phyloP scores from a whole-genome alignment of 805 yeast species.

The Barnettozyma populi region DNA sequence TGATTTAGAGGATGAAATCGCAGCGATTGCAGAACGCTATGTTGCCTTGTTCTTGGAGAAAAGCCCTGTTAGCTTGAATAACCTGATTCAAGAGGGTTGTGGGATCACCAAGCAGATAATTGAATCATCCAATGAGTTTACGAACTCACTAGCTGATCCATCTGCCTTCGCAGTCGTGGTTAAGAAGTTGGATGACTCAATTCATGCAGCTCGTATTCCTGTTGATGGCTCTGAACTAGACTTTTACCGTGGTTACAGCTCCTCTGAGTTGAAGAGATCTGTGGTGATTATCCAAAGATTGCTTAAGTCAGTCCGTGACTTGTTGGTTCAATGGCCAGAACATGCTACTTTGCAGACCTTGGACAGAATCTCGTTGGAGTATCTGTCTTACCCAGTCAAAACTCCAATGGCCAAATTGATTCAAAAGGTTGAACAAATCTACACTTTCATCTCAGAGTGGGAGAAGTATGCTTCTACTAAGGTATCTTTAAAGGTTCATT shows the following conservation, averaged over 20 bases:
- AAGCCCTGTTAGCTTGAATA: conserved; percentile 14
- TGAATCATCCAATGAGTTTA: conserved; percentile 21
- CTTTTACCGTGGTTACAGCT: conserved; percentile 63
- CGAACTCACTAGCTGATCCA: conserved; percentile 21
- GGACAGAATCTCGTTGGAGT: conserved; percentile 57
- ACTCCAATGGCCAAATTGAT: conserved; percentile 75
- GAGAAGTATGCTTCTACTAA: conserved; percentile 82
- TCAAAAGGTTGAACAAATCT: conserved; percentile 81
- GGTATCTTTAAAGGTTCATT: conserved; percentile 53
- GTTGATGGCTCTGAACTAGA: conserved; percentile 33
- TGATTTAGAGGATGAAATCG: conserved; percentile 44
- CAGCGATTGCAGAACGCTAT: conserved; percentile 44
- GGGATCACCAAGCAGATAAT: conserved; percentile 27
- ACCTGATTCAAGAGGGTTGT: conserved; percentile 39
- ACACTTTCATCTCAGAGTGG: conserved; percentile 84
- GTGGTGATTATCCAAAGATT: conserved; percentile 41
- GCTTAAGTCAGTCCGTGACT: conserved; percentile 37
- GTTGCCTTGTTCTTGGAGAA: conserved; percentile 34
- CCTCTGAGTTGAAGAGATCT: conserved; percentile 57
- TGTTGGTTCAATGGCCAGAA: conserved; percentile 83
- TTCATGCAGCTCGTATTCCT: conserved; percentile 25
- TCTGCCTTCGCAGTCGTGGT: conserved; percentile 33
- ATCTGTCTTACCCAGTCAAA: conserved; percentile 51
- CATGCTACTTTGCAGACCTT: conserved; percentile 82
- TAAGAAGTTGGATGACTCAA: conserved; percentile 29